phyloP scores from a whole-genome alignment of 2,329 filamentous ascomycete species.

The Dactylella cylindrospora region DNA sequence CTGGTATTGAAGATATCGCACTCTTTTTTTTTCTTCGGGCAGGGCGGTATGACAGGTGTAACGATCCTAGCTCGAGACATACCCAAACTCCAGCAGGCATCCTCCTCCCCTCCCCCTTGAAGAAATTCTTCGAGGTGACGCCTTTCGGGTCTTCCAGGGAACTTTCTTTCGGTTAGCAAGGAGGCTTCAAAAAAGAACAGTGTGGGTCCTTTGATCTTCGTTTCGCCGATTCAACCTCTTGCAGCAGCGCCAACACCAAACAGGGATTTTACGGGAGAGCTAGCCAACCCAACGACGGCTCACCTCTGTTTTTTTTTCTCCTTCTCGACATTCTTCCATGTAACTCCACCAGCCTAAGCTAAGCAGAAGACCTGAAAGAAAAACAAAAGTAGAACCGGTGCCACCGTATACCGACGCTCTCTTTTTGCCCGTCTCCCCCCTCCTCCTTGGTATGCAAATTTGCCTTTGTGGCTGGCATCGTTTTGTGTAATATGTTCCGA shows the following conservation, averaged over 20 bases:
- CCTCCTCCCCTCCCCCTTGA: slow-evolving; percentile 2
- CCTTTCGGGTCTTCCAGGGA: slow-evolving; percentile 36
- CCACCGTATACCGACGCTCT: no score
- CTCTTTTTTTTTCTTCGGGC: no score
- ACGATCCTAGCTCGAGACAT: neutral
- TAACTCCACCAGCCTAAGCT: no score
- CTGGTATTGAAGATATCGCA: no score
- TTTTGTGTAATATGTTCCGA: no score
- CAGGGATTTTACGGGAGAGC: slow-evolving; percentile 32
- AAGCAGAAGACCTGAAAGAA: no score
- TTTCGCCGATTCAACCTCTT: slow-evolving; percentile 40
- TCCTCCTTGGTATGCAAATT: no score
- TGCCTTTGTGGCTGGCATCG: no score
- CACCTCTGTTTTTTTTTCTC: neutral
- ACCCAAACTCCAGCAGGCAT: neutral
- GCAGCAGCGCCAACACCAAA: slow-evolving; percentile 33
- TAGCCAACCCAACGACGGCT: neutral
- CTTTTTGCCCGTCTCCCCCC: no score
- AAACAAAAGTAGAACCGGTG: no score
- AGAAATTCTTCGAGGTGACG: slow-evolving; percentile 2
- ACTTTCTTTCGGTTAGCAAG: slow-evolving; percentile 34
- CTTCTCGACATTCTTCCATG: no score
- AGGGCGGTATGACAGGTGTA: slow-evolving; percentile 18
- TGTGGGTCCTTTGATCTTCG: slow-evolving; percentile 33
- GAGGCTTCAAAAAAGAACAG: neutral